Percentiles rank a stretch among this genome's conserved stretches.
These are phyloP conservation scores for Ulmus americana DNA, from an alignment of 331 rosid genomes.

Conservation along the genomic window DNA sequence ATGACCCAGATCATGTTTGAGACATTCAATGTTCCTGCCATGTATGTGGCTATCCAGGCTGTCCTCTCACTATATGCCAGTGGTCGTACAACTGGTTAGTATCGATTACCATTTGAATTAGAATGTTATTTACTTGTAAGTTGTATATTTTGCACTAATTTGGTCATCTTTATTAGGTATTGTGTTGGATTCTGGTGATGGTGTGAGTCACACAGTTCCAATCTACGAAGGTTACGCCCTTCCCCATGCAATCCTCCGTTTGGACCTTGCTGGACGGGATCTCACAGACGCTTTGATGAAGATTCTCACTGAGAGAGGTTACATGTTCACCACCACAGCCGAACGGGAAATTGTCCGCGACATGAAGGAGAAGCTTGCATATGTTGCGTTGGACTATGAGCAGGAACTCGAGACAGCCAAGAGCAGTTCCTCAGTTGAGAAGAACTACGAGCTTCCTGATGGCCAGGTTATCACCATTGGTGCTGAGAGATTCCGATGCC, in stretches of 20 bases:
- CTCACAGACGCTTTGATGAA: conserved; percentile 39
- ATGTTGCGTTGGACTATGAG: conserved; percentile 40
- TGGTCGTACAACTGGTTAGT: conserved; percentile 42
- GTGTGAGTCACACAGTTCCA: conserved; percentile 42
- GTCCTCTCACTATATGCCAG: conserved; percentile 39
- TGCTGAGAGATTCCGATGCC: conserved; percentile 42
- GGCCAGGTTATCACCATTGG: conserved; percentile 44
- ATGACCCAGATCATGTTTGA: conserved; percentile 45
- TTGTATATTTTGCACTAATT: not conserved
- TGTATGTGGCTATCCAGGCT: conserved; percentile 44
- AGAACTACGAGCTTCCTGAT: conserved; percentile 39
- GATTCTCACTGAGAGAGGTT: conserved; percentile 44
- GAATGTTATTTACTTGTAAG: not conserved
- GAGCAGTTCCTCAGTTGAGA: conserved; percentile 40
- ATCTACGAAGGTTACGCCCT: conserved; percentile 45
- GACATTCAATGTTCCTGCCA: conserved; percentile 41
- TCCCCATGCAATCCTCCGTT: conserved; percentile 40
- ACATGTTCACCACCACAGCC: conserved; percentile 46
- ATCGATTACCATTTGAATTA: not conserved
- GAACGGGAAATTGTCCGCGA: conserved; percentile 47
- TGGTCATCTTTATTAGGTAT: conserved; percentile 28
- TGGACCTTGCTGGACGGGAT: conserved; percentile 44
- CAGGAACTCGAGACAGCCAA: conserved; percentile 43
- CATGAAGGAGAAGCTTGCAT: conserved; percentile 43
- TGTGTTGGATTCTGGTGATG: conserved; percentile 44